These are phyloP conservation scores for Diatrype stigma DNA, from an alignment of 2,329 filamentous ascomycete genomes.

Conservation along the genomic window DNA sequence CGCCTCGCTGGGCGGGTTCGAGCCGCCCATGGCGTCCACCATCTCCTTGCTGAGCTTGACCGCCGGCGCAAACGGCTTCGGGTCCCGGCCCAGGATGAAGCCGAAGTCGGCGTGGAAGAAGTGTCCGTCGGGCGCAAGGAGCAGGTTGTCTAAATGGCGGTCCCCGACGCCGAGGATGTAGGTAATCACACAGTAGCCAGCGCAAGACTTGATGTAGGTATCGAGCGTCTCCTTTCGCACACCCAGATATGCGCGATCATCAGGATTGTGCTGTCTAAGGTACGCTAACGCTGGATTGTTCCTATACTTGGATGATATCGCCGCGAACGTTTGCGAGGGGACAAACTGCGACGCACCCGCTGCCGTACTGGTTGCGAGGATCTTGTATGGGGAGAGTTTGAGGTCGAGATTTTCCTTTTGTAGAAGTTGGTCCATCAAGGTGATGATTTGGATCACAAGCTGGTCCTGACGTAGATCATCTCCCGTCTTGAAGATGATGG, in stretches of 20 bases:
- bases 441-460: constrained; percentile 94
- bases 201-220: constrained; percentile 91
- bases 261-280: constrained; percentile 83
- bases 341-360: constrained; percentile 94
- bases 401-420: constrained; percentile 95
- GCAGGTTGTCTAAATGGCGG: constrained; percentile 89
- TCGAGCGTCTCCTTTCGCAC: constrained; percentile 91
- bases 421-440: constrained; percentile 91
- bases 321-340: constrained; percentile 77
- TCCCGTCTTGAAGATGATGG: constrained; percentile 94
- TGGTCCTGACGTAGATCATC: constrained; percentile 97
- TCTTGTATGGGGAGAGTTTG: constrained; percentile 92
- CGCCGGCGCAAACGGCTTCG: constrained; percentile 92
- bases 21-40: constrained; percentile 96
- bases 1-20: constrained; percentile 61
- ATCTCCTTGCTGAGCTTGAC: constrained; percentile 98
- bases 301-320: constrained; percentile 79
- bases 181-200: constrained; percentile 97
- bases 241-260: constrained; percentile 73
- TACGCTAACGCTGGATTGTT: constrained; percentile 72
- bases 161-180: constrained; percentile 96
- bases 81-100: constrained; percentile 94
- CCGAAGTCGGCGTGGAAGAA: constrained; percentile 99
- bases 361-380: constrained; percentile 84
- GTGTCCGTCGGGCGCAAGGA: constrained; percentile 82